Evolutionary conservation across 78 protist genomes (phyloP), one percentile per base, ranked within the genome.

Genomic region (Capsaspora owczarzaki): DNA sequence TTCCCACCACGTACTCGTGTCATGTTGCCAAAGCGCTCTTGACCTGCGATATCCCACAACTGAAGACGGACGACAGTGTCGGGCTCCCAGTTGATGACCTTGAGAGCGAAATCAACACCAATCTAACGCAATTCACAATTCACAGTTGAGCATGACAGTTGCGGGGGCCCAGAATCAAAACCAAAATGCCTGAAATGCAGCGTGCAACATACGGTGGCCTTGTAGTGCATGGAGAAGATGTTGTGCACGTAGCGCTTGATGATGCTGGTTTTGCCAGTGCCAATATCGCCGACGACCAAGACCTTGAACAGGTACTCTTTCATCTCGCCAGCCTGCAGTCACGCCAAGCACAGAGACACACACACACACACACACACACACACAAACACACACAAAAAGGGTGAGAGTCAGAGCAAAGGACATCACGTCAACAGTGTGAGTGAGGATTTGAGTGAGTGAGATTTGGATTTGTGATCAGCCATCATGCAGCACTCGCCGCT

Each of bases 61-160:
- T 94, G 98, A 35, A 96, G 66, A 47, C 93, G 83, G 25, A 94
- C 87, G 22, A 81, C 85, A 1, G 88, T 92, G 43, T 90, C 80
- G 49, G 51, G 81, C 43, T 93, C 89, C 90, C 87, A 78, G 31
- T 91, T 44, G 16, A 95, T 61, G 33, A 89, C 90, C 79, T 95
- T 95, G 44, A 93, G 82, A 25, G 96, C 96, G 78, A 95, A 95
- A 76, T 95, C 98, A 35, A 95, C 97, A 33, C 97, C 98, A 66
- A 95, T 95, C 91, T 85, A 53, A 66, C 22, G 20, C 35, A 20
- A 20, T 10, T 3, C n/a, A 60, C 8, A 27, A 60, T 60, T 8
- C 68, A 60, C 37, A 60, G 22, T 23, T 8, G 53, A 47, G 53
- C 27, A 6, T 47, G 53, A 47, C 53, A 47, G 27, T 47, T 16